Evolutionary conservation across 2,329 filamentous ascomycete species (phyloP).

Genomic region (Ophiostoma montium): DNA sequence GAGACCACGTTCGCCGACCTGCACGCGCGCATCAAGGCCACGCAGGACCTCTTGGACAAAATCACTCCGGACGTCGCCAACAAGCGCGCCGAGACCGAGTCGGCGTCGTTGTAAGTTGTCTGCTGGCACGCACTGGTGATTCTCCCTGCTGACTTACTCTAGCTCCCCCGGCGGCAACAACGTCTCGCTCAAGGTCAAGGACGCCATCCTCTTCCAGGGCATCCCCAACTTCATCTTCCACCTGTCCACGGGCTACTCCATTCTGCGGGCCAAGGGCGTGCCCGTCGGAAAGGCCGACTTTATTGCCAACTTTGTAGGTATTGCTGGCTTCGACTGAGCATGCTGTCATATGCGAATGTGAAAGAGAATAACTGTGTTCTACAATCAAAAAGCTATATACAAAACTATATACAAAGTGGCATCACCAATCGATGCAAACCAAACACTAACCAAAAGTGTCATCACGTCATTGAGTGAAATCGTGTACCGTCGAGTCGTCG

Average conservation of each 20-base stretch:
- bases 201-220: constrained; percentile 29
- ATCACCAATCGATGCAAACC: too few species aligned
- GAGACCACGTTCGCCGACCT: constrained; percentile 23
- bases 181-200: constrained; percentile 12
- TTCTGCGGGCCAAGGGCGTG: constrained; percentile 42
- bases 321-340: constrained; percentile 2
- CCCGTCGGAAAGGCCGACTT: constrained; percentile 44
- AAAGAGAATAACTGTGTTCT: too few species aligned
- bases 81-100: constrained; percentile 12
- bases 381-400: too few species aligned
- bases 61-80: constrained; percentile 17
- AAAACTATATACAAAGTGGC: too few species aligned
- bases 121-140: neutral
- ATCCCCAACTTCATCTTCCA: constrained; percentile 50
- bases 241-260: constrained; percentile 36
- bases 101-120: constrained; percentile 6
- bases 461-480: too few species aligned
- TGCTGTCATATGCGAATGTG: too few species aligned
- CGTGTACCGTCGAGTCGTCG: too few species aligned
- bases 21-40: constrained; percentile 16
- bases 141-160: constrained; percentile 1
- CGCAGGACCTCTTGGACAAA: constrained; percentile 18
- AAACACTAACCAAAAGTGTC: too few species aligned
- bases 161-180: constrained; percentile 1
- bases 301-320: constrained; percentile 17